Conservation (phyloP, 495 filamentous ascomycete genomes). For the Trichoderma asperelloides region DNA sequence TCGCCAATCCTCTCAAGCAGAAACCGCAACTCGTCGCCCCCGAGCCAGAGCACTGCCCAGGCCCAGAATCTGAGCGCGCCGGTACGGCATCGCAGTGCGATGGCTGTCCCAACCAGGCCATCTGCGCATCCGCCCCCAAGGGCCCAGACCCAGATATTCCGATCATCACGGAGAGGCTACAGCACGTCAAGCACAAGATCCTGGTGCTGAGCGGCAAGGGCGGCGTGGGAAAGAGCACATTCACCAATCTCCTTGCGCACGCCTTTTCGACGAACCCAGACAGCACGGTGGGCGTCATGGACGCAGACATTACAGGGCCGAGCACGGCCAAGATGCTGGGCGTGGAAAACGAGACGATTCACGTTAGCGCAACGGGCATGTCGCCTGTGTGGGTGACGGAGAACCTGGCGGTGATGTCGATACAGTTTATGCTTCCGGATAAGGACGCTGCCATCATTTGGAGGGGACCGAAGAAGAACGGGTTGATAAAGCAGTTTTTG, state of each 20-base stretch:
- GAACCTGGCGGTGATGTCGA: slow-evolving; percentile 87
- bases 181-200: slow-evolving; percentile 79
- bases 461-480: slow-evolving; percentile 97
- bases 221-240: slow-evolving; percentile 91
- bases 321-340: slow-evolving; percentile 98
- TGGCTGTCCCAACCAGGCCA: slow-evolving; percentile 89
- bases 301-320: slow-evolving; percentile 93
- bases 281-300: slow-evolving; percentile 81
- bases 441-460: slow-evolving; percentile 92
- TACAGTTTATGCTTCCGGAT: slow-evolving; percentile 95
- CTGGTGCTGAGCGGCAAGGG: slow-evolving; percentile 90
- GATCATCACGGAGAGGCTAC: slow-evolving; percentile 72
- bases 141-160: slow-evolving; percentile 93
- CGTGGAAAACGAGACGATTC: slow-evolving; percentile 84
- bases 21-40: slow-evolving; percentile 81
- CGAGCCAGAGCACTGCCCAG: slow-evolving; percentile 94
- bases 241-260: slow-evolving; percentile 76
- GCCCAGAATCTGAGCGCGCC: slow-evolving; percentile 78
- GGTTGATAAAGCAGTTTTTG: slow-evolving; percentile 91
- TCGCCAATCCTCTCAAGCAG: slow-evolving; percentile 59
- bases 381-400: slow-evolving; percentile 88
- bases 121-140: slow-evolving; percentile 90
- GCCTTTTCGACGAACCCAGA: slow-evolving; percentile 73
- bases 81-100: slow-evolving; percentile 83
- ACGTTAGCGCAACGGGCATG: slow-evolving; percentile 74